Base-by-base conservation (phyloP, 139 green algal species). In the Coccomyxa sp. region DNA sequence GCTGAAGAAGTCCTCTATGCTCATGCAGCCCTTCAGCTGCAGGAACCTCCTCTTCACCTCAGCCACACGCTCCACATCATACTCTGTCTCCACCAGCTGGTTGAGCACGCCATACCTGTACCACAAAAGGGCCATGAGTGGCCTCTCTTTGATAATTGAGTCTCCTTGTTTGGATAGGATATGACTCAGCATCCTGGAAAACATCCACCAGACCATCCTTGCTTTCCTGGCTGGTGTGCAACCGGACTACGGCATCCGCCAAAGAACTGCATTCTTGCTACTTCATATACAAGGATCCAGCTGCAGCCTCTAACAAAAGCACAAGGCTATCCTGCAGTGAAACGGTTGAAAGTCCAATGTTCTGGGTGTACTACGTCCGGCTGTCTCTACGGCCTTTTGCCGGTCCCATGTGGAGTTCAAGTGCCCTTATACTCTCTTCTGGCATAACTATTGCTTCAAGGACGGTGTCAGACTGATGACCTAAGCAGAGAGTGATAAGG, bases 1-100 rank as follows among this genome's bases (percentile, higher is more conserved):
- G 13, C 21, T 82, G 14, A 93, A 79, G 63, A 92, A 93, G 17
- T 91, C 87, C 0, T 82, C 15, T 14, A 93, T 85, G 57, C 59
- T 67, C 21, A 93, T 84, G 17, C 90, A 85, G 13, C 79, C 59
- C 1, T 67, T 31, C 32, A 93, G 88, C 15, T 59, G 25, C 57
- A 90, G 67, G 74, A 93, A 93, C 21, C 87, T 86, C 18, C 79
- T 79, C 82, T 90, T 85, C 30, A 84, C 31, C 60, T 78, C 58
- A 17, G 81, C 31, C 28, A 81, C 67, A 13, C 57, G n/a, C 13
- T 80, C 78, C 9, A 32, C 31, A 58, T 83, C 67, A 9, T 63
- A 66, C 0, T 13, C 12, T 15, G 59, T 17, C 17, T 74, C 58
- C 58, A 77, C 63, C 28, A 76, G 16, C 30, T 58, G 21, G 16